Evolutionary conservation across 371 early-diverging fungal species (phyloP).

Genomic region (Rhizopus arrhizus): DNA sequence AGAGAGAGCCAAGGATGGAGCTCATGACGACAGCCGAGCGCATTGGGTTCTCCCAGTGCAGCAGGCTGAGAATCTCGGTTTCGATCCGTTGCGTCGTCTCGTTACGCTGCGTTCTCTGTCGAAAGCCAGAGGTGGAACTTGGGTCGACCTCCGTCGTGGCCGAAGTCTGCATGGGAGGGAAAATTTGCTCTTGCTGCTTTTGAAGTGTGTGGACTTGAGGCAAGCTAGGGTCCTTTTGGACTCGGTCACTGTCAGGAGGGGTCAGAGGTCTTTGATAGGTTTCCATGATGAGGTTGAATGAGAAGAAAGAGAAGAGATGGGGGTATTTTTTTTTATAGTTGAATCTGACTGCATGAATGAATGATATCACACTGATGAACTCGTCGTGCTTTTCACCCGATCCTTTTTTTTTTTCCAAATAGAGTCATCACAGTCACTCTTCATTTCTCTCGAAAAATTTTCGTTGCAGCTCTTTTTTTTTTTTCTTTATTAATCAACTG

Average conservation of each 20-base stretch:
- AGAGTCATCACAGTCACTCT: background rate
- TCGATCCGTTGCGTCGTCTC: slow-evolving; percentile 44
- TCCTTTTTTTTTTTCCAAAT: background rate
- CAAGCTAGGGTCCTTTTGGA: background rate
- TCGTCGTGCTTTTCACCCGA: no score
- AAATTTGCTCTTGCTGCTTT: background rate
- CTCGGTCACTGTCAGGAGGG: background rate
- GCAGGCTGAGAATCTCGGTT: slow-evolving; percentile 24
- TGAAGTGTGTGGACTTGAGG: background rate
- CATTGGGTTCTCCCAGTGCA: slow-evolving; percentile 46
- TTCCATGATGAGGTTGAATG: background rate
- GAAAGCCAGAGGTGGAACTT: background rate
- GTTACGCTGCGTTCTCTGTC: slow-evolving; percentile 21
- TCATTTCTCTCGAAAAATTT: background rate
- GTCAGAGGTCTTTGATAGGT: slow-evolving; percentile 1
- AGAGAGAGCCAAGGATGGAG: slow-evolving; percentile 27
- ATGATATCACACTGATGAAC: slow-evolving; percentile 5
- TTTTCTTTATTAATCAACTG: background rate
- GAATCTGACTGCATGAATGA: background rate
- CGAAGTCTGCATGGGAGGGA: background rate
- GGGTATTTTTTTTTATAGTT: background rate
- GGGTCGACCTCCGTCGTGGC: background rate
- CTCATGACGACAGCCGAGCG: slow-evolving; percentile 37
- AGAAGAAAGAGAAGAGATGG: background rate
- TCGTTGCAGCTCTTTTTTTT: background rate